Conservation (phyloP, 2,329 filamentous ascomycete genomes). For the Colletotrichum sp. region DNA sequence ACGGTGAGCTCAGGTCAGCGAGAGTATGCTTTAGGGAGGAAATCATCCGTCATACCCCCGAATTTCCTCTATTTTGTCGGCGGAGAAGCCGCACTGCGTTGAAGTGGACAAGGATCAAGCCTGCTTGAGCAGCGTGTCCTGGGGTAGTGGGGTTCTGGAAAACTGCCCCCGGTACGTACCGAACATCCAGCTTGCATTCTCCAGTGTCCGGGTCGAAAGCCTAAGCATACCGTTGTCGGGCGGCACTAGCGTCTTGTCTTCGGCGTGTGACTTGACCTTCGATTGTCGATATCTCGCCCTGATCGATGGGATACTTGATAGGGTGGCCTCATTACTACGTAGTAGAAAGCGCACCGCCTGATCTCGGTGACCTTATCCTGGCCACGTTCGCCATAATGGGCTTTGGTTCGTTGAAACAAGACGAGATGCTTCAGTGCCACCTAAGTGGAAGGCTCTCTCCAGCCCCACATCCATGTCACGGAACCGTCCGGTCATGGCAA, state of each 20-base stretch:
- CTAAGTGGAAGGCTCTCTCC: background rate
- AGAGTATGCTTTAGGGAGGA: background rate
- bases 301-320: rapidly evolving
- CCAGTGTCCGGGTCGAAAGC: background rate
- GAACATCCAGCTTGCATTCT: background rate
- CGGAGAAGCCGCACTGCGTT: background rate
- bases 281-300: background rate
- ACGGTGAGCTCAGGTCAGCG: no score
- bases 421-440: background rate
- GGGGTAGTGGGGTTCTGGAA: background rate
- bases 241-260: background rate
- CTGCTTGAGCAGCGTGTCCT: background rate
- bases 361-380: background rate
- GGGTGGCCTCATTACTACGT: background rate
- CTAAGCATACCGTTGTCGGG: background rate
- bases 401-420: background rate
- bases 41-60: background rate
- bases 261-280: background rate
- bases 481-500: background rate
- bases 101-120: background rate
- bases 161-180: background rate
- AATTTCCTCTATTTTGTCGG: background rate
- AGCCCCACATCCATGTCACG: background rate
- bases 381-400: background rate
- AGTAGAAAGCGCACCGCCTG: background rate